Base-by-base conservation (phyloP, 129 eudicot genomes). In the Lactuca saligna region DNA sequence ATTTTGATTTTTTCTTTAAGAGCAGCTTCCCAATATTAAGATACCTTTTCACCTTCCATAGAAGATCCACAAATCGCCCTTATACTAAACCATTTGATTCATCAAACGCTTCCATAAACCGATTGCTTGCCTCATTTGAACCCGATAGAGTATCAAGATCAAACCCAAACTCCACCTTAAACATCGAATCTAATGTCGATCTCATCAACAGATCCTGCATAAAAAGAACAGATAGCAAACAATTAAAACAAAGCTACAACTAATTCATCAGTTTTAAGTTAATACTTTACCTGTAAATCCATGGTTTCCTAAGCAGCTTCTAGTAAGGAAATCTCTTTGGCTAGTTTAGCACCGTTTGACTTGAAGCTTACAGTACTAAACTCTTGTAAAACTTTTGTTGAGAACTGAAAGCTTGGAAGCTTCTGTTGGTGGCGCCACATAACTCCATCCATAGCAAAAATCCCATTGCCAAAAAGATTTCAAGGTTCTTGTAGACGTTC, bases 391-490 rank as follows among this genome's bases (percentile, higher is more conserved):
- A 73, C 80, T 68, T 75, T 73, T 1, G 85, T 79, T 3, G 94
- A 87, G 63, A 87, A 87, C 50, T 84, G 87, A 37, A 69, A 69
- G 66, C 95, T 87, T 4, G 95, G 75, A 20, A 87, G 78, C 65
- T 87, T 84, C 46, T 87, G 66, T 71, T 87, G 95, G 58, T 84
- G 89, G 51, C 84, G 74, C 90, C 90, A 87, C 46, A 54, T 84
- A 14, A 68, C 76, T 34, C 87, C 95, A 20, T 87, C 90, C 7
- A 87, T 85, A 0, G 81, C 75, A 16, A 87, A 87, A 37, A 87
- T 87, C 48, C 95, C 95, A 8, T 81, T 76, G 15, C 95, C 87
- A 16, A 87, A 69, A 57, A 87, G 82, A 65, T 77, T 90, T 25
- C 64, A n/a, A n/a, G n/a, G n/a, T n/a, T n/a, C n/a, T n/a, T n/a